Evolutionary conservation across 768 basidiomycete species (phyloP).

Genomic region (Rhodosporidiobolus sp.): DNA sequence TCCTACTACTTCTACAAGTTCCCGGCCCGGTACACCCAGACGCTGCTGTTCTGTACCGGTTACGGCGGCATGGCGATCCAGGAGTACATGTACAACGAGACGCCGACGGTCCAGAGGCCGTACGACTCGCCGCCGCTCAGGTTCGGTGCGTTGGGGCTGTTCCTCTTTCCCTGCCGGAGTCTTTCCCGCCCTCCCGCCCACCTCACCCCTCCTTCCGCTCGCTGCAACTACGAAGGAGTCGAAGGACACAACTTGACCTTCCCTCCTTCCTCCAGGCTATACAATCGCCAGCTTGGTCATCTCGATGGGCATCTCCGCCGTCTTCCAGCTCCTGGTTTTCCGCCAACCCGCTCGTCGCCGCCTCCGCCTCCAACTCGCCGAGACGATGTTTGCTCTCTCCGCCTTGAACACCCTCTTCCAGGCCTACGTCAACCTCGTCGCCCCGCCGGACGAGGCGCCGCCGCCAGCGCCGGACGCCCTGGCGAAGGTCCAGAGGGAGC

Average conservation of each 20-base stretch:
- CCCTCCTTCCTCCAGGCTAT: neutral
- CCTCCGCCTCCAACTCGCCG: constrained; percentile 32
- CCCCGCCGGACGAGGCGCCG: constrained; percentile 33
- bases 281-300: constrained; percentile 29
- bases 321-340: constrained; percentile 39
- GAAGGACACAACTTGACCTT: no score
- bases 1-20: constrained; percentile 29
- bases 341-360: constrained; percentile 35
- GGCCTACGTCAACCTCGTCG: constrained; percentile 34
- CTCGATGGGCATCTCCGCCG: constrained; percentile 29
- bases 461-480: constrained; percentile 25
- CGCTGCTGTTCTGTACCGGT: constrained; percentile 23
- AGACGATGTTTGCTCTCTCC: constrained; percentile 33
- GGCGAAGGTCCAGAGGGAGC: constrained; percentile 22
- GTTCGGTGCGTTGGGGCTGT: constrained; percentile 12
- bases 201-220: no score
- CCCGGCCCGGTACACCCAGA: constrained; percentile 28
- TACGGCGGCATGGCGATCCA: constrained; percentile 19
- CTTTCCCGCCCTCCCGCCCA: no score
- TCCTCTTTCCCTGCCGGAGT: no score
- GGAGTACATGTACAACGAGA: constrained; percentile 35
- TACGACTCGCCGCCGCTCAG: constrained; percentile 30
- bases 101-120: neutral
- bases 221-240: no score
- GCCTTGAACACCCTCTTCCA: constrained; percentile 36